Percentiles rank a stretch among this genome's conserved stretches.
Conservation (phyloP, 73 alveolate species). For the Diophrys sp. region DNA sequence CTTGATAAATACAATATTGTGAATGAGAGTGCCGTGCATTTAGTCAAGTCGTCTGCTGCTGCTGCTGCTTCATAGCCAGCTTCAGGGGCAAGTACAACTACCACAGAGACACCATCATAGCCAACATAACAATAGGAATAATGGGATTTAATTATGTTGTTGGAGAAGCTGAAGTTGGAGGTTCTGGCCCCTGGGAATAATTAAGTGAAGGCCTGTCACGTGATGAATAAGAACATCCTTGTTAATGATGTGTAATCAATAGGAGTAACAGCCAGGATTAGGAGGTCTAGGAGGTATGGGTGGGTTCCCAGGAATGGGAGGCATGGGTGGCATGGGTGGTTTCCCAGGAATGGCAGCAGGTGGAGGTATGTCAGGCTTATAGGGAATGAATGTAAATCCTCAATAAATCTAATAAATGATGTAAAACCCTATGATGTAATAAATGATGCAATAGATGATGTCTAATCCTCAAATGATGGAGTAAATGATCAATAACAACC, state of each 20-base stretch:
- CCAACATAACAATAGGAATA: too few relatives aligned
- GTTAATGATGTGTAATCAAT: too few relatives aligned
- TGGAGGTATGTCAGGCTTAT: conserved; percentile 67
- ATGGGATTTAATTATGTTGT: too few relatives aligned
- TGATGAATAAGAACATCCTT: too few relatives aligned
- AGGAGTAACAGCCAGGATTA: conserved; percentile 15
- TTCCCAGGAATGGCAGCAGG: conserved; percentile 67
- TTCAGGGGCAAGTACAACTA: conserved; percentile 14
- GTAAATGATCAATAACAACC: conserved; percentile 54
- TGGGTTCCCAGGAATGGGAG: conserved; percentile 63
- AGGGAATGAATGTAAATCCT: conserved; percentile 44
- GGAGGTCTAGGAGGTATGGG: conserved; percentile 53
- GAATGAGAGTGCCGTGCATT: conserved; percentile 37
- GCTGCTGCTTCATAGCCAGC: conserved; percentile 22
- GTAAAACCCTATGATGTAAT: conserved; percentile 23
- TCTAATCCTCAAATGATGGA: conserved; percentile 42
- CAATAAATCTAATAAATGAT: conserved; percentile 14
- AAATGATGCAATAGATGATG: conserved; percentile 44
- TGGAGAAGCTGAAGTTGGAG: too few relatives aligned
- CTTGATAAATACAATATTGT: conserved; percentile 21
- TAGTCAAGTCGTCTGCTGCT: conserved; percentile 50
- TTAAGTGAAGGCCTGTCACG: too few relatives aligned
- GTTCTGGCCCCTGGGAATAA: too few relatives aligned
- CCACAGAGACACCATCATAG: conserved; percentile 13
- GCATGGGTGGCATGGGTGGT: conserved; percentile 83